phyloP scores from a whole-genome alignment of 2,329 filamentous ascomycete species.

The Apiospora malaysiana region DNA sequence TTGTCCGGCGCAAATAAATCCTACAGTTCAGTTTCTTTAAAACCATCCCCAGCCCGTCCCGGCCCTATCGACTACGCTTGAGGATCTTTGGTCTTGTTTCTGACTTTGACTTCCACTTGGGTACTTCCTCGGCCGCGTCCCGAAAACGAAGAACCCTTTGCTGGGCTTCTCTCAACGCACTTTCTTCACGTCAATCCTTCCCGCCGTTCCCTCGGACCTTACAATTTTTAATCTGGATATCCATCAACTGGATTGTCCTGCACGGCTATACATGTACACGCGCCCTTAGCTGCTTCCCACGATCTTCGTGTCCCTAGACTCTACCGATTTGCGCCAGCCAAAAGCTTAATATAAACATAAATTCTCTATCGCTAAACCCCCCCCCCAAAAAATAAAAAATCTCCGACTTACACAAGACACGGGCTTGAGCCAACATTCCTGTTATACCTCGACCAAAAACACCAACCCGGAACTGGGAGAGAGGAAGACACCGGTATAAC shows the following conservation, averaged over 20 bases:
- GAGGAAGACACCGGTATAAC: neutral
- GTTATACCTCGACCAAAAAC: neutral
- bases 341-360: slow-evolving; percentile 8
- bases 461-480: neutral
- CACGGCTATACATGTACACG: neutral
- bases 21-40: slow-evolving; percentile 7
- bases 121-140: neutral
- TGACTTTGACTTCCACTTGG: neutral
- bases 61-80: neutral
- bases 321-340: neutral
- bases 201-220: neutral
- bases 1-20: neutral
- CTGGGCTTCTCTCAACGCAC: neutral
- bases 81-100: slow-evolving; percentile 2
- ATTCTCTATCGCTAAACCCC: neutral
- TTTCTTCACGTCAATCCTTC: neutral
- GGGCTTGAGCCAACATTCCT: neutral
- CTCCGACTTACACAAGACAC: neutral
- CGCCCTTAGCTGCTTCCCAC: neutral
- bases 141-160: slow-evolving; percentile 6
- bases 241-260: neutral
- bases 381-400: too few relatives aligned
- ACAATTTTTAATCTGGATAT: neutral
- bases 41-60: neutral
- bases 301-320: neutral